Conservation (phyloP, 768 basidiomycete species). For the Calocera cornea region DNA sequence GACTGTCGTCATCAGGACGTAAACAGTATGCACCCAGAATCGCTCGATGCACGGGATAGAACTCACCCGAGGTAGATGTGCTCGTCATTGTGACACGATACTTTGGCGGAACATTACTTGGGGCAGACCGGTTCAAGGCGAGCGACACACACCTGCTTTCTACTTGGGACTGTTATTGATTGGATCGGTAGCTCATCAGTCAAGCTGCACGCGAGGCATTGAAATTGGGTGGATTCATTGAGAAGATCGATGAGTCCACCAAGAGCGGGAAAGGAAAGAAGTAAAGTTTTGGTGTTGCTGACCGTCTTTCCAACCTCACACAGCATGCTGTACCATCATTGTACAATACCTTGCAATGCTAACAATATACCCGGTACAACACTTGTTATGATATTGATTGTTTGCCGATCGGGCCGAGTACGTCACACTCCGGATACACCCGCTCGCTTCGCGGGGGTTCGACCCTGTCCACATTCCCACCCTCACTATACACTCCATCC, state of each 20-base stretch:
- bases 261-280: not conserved
- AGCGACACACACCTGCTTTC: constrained; percentile 31
- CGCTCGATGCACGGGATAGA: not conserved
- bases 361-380: not conserved
- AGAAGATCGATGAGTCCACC: constrained; percentile 17
- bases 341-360: not conserved
- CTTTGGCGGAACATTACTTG: constrained; percentile 84
- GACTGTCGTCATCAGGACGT: not conserved
- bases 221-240: constrained; percentile 75
- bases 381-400: not conserved
- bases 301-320: no score
- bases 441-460: not conserved
- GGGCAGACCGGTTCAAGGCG: constrained; percentile 42
- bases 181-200: constrained; percentile 56
- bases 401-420: not conserved
- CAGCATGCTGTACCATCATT: not conserved
- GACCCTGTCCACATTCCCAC: not conserved
- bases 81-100: constrained; percentile 87
- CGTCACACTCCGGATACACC: not conserved
- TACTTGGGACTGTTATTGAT: not conserved
- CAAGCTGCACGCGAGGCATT: constrained; percentile 87
- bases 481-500: not conserved
- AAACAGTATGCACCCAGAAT: not conserved
- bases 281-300: no score
- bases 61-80: constrained; percentile 34